A percentile compares a stretch with the other conserved stretches of the same genome.
Evolutionary conservation across 257 asterid species (phyloP).

Genomic region (Osmanthus fragrans): DNA sequence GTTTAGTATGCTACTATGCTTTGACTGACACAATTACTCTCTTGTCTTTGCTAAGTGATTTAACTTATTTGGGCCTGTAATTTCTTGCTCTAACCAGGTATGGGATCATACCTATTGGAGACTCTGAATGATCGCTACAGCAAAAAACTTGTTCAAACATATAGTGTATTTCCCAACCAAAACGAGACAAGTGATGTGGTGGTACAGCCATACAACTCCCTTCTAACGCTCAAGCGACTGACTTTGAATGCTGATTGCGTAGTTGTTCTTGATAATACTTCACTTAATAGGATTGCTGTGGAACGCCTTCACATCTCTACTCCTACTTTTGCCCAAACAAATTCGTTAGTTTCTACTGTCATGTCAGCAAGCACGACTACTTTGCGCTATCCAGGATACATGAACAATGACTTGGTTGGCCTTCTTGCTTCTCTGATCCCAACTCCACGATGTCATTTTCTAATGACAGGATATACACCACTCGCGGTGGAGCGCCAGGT

Average conservation of each 20-base stretch:
- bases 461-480: conserved; percentile 98
- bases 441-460: conserved; percentile 98
- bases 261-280: conserved; percentile 97
- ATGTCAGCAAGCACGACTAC: conserved; percentile 99
- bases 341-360: conserved; percentile 95
- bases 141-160: conserved; percentile 96
- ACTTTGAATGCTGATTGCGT: conserved; percentile 98
- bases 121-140: conserved; percentile 95
- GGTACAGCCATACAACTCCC: conserved; percentile 98
- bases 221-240: conserved; percentile 88
- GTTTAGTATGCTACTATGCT: neutral
- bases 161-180: conserved; percentile 99
- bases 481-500: conserved; percentile 99
- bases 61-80: conserved; percentile 15
- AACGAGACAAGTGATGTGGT: conserved; percentile 99
- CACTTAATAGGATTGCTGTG: conserved; percentile 96
- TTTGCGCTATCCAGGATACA: conserved; percentile 94
- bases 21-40: conserved; percentile 11
- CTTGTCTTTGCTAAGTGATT: conserved; percentile 9
- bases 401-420: conserved; percentile 99
- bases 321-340: conserved; percentile 95
- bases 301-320: conserved; percentile 89
- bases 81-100: conserved; percentile 54
- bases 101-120: conserved; percentile 98
- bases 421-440: conserved; percentile 99